These are phyloP conservation scores for Polyplosphaeria fusca DNA, from an alignment of 495 filamentous ascomycete species.

Conservation along the genomic window DNA sequence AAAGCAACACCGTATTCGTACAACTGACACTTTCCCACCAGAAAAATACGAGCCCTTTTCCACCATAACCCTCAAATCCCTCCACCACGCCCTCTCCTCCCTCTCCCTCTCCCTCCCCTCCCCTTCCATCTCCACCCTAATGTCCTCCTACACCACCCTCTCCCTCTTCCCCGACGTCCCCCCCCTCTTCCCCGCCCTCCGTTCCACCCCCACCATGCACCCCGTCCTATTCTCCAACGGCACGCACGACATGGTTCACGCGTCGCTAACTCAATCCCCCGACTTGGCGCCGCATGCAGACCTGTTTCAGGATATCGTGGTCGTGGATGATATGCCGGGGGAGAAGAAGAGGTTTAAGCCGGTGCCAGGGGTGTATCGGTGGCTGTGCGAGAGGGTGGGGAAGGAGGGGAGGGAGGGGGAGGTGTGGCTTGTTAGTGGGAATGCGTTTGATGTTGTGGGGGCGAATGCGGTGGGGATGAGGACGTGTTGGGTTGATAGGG, in stretches of 20 bases:
- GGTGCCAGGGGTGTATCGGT: slow-evolving; percentile 58
- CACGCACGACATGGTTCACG: slow-evolving; percentile 59
- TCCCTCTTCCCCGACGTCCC: slow-evolving; percentile 67
- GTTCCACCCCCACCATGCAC: slow-evolving; percentile 37
- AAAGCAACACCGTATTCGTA: too few species aligned
- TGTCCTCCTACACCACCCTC: slow-evolving; percentile 67
- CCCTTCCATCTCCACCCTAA: slow-evolving; percentile 47
- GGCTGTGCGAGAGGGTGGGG: slow-evolving; percentile 45
- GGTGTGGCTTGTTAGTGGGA: slow-evolving; percentile 72
- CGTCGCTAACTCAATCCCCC: slow-evolving; percentile 55
- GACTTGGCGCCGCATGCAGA: slow-evolving; percentile 51
- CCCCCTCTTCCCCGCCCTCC: slow-evolving; percentile 48
- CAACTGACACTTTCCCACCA: background rate
- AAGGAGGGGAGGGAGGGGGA: slow-evolving; percentile 51
- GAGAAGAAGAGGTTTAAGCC: slow-evolving; percentile 65
- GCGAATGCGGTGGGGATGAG: slow-evolving; percentile 53
- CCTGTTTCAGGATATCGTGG: slow-evolving; percentile 57
- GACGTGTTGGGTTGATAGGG: slow-evolving; percentile 68
- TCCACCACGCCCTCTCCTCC: slow-evolving; percentile 62
- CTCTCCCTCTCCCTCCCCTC: slow-evolving; percentile 45
- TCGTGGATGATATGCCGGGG: slow-evolving; percentile 53
- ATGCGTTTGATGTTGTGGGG: slow-evolving; percentile 77
- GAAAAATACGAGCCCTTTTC: slow-evolving; percentile 60
- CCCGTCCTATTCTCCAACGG: slow-evolving; percentile 77
- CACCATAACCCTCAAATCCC: slow-evolving; percentile 59